A percentile compares a stretch with the other conserved stretches of the same genome.
Conservation (phyloP, 2,329 filamentous ascomycete genomes). For the Arthroderma uncinatum region DNA sequence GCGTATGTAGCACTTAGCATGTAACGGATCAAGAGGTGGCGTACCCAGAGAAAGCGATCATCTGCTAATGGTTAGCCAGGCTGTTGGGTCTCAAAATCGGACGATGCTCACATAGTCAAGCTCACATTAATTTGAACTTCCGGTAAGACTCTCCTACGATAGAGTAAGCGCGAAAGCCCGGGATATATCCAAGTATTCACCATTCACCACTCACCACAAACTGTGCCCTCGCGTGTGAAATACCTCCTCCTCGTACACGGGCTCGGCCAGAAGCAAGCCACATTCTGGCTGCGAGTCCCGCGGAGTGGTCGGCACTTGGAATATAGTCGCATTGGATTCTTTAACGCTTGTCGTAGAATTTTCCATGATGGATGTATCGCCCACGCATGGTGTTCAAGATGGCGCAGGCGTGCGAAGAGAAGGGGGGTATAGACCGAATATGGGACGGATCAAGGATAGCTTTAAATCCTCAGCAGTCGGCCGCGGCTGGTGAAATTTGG, state of each 20-base stretch:
- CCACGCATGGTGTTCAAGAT: neutral
- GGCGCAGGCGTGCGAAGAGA: neutral
- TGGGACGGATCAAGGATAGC: neutral
- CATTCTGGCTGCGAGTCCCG: conserved; percentile 1
- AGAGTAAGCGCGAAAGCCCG: neutral
- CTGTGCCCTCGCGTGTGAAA: conserved; percentile 5
- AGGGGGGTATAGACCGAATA: neutral
- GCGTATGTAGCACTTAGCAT: neutral
- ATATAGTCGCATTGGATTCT: neutral
- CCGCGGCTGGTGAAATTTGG: neutral
- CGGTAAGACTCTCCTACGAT: conserved; percentile 29
- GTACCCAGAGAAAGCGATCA: conserved; percentile 38
- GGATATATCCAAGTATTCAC: neutral
- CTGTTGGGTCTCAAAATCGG: neutral
- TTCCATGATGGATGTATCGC: neutral
- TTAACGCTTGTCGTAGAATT: neutral
- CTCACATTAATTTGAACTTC: conserved; percentile 33
- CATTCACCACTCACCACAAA: conserved; percentile 5
- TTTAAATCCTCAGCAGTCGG: neutral
- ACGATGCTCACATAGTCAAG: neutral
- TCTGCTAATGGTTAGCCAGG: conserved; percentile 20
- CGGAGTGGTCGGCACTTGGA: neutral
- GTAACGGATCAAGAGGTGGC: conserved; percentile 6
- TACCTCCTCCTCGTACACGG: conserved; percentile 3
- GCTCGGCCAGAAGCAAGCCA: conserved; percentile 1